A percentile compares a stretch with the other conserved stretches of the same genome.
Evolutionary conservation across 1,139 yeast species (phyloP).

Genomic region (Blastobotrys apis): DNA sequence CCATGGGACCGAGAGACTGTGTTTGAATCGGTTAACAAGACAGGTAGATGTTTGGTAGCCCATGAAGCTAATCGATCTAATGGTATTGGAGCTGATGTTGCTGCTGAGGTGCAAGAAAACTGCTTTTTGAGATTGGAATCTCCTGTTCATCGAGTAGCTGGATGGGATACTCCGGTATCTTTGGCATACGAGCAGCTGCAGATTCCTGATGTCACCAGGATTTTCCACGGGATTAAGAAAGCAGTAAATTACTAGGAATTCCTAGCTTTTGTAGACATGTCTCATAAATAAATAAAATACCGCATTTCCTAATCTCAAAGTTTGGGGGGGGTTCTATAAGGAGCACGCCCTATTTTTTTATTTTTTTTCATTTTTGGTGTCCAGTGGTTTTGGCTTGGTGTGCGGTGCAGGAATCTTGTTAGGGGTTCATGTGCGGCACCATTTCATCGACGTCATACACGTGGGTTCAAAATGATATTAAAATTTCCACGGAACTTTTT

Average conservation of each 20-base stretch:
- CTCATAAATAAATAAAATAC: neutral
- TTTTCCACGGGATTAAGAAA: conserved; percentile 34
- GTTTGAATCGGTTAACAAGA: conserved; percentile 32
- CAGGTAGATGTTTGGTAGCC: conserved; percentile 35
- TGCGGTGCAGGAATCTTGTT: no score
- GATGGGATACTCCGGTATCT: conserved; percentile 37
- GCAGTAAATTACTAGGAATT: conserved; percentile 27
- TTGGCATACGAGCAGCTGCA: conserved; percentile 33
- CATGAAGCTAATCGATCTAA: conserved; percentile 35
- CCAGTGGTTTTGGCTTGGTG: neutral
- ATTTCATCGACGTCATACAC: no score
- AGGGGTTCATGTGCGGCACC: no score
- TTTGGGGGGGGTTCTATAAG: no score
- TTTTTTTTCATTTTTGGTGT: neutral
- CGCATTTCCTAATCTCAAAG: neutral
- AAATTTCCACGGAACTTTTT: no score
- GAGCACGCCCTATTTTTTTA: no score
- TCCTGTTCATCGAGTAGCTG: conserved; percentile 37
- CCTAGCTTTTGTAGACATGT: no score
- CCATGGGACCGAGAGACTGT: conserved; percentile 39
- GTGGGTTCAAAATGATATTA: no score
- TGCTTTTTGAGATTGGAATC: conserved; percentile 35
- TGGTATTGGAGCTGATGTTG: conserved; percentile 36
- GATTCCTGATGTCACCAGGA: conserved; percentile 35
- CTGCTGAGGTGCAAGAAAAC: conserved; percentile 35